Conservation (phyloP, 2,329 filamentous ascomycete genomes). For the Ophiostoma fasciatum region DNA sequence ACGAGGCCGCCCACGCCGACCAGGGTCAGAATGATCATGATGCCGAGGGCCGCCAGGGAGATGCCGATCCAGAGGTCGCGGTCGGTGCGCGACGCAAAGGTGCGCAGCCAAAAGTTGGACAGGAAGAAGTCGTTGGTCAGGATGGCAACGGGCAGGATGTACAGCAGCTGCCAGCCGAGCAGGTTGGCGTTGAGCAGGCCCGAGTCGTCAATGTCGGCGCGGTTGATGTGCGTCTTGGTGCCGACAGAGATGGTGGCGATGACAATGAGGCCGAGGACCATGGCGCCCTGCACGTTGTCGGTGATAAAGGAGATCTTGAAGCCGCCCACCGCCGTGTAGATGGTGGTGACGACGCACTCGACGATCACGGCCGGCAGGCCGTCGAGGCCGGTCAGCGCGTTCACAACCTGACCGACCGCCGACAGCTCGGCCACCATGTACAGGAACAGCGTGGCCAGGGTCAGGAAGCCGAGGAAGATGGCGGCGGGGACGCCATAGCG, state of each 20-base stretch:
- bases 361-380: conserved; percentile 64
- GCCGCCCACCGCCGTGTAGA: conserved; percentile 71
- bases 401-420: conserved; percentile 66
- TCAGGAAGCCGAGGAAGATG: conserved; percentile 63
- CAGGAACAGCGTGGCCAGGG: conserved; percentile 65
- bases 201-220: conserved; percentile 50
- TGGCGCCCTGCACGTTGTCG: conserved; percentile 64
- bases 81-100: conserved; percentile 67
- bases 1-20: conserved; percentile 61
- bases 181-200: conserved; percentile 53
- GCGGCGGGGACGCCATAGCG: conserved; percentile 56
- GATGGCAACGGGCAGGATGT: conserved; percentile 69
- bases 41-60: conserved; percentile 47
- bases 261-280: conserved; percentile 62
- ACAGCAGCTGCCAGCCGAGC: conserved; percentile 73
- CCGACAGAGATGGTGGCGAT: conserved; percentile 68
- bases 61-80: conserved; percentile 63
- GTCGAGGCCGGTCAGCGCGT: conserved; percentile 57
- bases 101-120: conserved; percentile 71
- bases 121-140: conserved; percentile 80
- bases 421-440: conserved; percentile 82
- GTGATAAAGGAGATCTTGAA: conserved; percentile 77
- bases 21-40: conserved; percentile 56
- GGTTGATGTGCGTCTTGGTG: conserved; percentile 57
- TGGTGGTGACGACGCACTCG: conserved; percentile 61